Evolutionary conservation across 2,329 filamentous ascomycete genomes (phyloP), one percentile per base, ranked within the genome.

Genomic region (Fusarium virguliforme): DNA sequence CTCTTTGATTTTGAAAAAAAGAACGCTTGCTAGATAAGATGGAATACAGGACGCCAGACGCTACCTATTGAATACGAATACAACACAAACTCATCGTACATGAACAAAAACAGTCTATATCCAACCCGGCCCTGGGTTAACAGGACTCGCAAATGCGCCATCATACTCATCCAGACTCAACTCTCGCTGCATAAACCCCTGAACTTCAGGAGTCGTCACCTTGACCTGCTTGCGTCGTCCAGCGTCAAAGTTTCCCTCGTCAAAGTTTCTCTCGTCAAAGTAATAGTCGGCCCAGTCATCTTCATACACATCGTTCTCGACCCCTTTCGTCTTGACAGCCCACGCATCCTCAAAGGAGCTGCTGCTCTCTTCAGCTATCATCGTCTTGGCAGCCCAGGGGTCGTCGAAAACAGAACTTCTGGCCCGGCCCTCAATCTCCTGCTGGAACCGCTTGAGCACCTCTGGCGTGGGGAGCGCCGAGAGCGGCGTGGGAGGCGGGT

Each of bases 231-330:
- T 58, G 4, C 60, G 56, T 15, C 41, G 62, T 8, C 54, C 37
- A n/a, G 65, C 53, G 24, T 62, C 59, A 40, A 69, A 75, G n/a
- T 75, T 74, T 10, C 66, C 65, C 30, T 76, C 60, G 28, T 78
- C 77, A 65, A 80, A 79, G 54, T 79, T 74, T 10, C 66, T 64
- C 30, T 76, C 60, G 28, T 78, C 77, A 65, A 80, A 79, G 54
- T 79, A 80, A 22, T 79, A 78, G 32, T 79, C 77, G 1, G 75
- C 76, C 77, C 76, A 79, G 4, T 74, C 70, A n/a, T 75, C 71
- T 8, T 78, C 74, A 32, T 75, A 76, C 2, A 76, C 66, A 10
- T 74, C 70, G 15, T 58, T 63, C 32, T 64, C 68, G 4, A 58
- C 53, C 12, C 56, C 34, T 12, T 41, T 60, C 37, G 46, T 26